Conservation (phyloP, 768 basidiomycete genomes). For the Pulveroboletus sp. region DNA sequence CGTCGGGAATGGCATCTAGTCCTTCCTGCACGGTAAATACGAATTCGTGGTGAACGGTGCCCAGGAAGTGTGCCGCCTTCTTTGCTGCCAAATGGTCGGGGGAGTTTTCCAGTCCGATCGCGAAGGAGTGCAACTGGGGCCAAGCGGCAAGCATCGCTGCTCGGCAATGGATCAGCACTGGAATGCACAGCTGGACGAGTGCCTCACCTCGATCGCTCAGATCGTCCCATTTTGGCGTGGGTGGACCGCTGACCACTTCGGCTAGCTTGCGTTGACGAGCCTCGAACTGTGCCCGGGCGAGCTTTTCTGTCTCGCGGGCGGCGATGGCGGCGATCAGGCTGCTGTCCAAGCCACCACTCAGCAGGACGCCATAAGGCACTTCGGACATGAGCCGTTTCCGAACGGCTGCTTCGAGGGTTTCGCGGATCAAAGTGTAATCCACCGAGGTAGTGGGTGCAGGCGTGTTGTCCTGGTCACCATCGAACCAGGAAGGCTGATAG, state of each 20-base stretch:
- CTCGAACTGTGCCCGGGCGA: conserved; percentile 76
- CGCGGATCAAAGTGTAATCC: conserved; percentile 70
- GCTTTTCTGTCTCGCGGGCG: conserved; percentile 90
- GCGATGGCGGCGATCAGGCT: conserved; percentile 96
- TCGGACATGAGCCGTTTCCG: conserved; percentile 96
- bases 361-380: conserved; percentile 95
- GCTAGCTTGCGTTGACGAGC: conserved; percentile 59
- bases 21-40: conserved; percentile 98
- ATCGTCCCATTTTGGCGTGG: conserved; percentile 46
- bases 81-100: conserved; percentile 93
- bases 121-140: conserved; percentile 98
- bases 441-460: conserved; percentile 54
- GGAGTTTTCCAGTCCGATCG: conserved; percentile 91
- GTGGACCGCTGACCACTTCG: conserved; percentile 52
- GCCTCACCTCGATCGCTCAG: conserved; percentile 54
- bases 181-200: conserved; percentile 2
- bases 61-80: conserved; percentile 90
- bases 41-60: conserved; percentile 96
- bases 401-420: conserved; percentile 87
- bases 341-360: conserved; percentile 94
- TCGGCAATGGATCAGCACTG: conserved; percentile 3
- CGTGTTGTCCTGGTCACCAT: conserved; percentile 68
- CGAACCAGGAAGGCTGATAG: conserved; percentile 88
- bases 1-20: conserved; percentile 93
- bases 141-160: conserved; percentile 77